Evolutionary conservation across 805 yeast species (phyloP), one percentile per base, ranked within the genome.

Genomic region (Kodamaea nitidulidarum): DNA sequence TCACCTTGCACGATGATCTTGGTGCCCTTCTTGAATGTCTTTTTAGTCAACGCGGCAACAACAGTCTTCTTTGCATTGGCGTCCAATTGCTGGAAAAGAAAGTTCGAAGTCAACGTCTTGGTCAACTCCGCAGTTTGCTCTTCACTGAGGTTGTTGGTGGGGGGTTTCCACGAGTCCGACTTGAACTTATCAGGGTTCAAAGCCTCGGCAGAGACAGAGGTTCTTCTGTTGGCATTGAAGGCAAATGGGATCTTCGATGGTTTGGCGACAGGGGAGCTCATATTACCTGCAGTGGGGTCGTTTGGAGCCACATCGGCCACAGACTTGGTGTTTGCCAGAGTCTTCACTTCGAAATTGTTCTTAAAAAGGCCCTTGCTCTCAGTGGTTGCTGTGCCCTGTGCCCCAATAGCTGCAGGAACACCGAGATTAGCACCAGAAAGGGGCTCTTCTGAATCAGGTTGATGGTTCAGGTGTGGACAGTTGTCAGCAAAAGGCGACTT

Each of bases 181-280:
- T 70, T 69, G 53, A 84, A 80, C 24, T 75, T 77, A 44, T 79
- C 80, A 4, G 93, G 95, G 55, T 84, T 82, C 52, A 84, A 60
- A 2, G 93, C 83, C 63, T 88, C 97, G 4, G 96, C 96, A 40
- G 88, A 79, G 10, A 88, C 96, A 15, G 95, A 83, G 3, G 88
- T 84, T 67, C 97, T 80, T 68, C 96, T 79, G 58, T 81, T 76
- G 38, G 86, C 88, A 58, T 81, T 84, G 61, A 82, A 83, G 38
- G 76, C 71, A 41, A 71, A 60, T 28, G 85, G 87, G 41, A 79
- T 63, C 44, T 67, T 61, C 40, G 49, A 12, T 28, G 52, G 40
- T 14, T 38, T 38, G 3, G 56, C 38, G n/a, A 46, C 38, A 4
- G 58, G 47, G 2, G 56, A 55, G 9, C 47, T 44, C 7, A 46